Conservation (phyloP, 176 grass and related monocot genomes). For the Tillandsia fasciculata region DNA sequence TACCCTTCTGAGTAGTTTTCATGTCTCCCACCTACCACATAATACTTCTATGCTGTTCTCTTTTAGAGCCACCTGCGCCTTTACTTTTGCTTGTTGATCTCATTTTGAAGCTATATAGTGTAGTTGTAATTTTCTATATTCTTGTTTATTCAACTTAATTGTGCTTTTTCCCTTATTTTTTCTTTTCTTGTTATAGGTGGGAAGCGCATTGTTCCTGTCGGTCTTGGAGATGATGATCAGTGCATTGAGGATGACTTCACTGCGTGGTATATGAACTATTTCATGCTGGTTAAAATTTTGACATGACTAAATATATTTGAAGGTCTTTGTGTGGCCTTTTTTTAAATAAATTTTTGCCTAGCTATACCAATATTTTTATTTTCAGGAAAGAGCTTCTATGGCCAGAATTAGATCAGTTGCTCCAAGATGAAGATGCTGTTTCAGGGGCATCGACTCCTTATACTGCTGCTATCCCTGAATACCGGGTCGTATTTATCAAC, state of each 20-base stretch:
- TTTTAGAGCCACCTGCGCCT: not conserved
- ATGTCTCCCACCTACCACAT: not conserved
- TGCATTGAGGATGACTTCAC: conserved; percentile 94
- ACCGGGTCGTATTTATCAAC: conserved; percentile 58
- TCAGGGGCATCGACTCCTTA: conserved; percentile 50
- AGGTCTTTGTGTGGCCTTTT: not conserved
- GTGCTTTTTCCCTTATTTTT: not conserved
- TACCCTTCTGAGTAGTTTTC: no score
- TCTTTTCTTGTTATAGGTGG: conserved; percentile 36
- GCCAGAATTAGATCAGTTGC: conserved; percentile 71
- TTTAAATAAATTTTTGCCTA: not conserved
- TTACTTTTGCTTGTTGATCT: no score
- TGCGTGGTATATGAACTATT: conserved; percentile 65
- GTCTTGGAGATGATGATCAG: conserved; percentile 86
- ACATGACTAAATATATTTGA: not conserved
- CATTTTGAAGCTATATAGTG: no score
- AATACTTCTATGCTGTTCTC: not conserved
- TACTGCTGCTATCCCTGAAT: conserved; percentile 89
- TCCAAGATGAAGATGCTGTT: conserved; percentile 58
- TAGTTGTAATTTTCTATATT: not conserved
- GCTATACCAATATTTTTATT: not conserved
- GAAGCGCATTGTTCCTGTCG: conserved; percentile 64
- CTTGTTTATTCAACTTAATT: conserved; percentile 1
- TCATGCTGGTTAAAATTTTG: not conserved
- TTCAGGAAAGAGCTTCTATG: conserved; percentile 83